Evolutionary conservation across 352 stramenopile genomes (phyloP).

Genomic region (Globisporangium spinosum): DNA sequence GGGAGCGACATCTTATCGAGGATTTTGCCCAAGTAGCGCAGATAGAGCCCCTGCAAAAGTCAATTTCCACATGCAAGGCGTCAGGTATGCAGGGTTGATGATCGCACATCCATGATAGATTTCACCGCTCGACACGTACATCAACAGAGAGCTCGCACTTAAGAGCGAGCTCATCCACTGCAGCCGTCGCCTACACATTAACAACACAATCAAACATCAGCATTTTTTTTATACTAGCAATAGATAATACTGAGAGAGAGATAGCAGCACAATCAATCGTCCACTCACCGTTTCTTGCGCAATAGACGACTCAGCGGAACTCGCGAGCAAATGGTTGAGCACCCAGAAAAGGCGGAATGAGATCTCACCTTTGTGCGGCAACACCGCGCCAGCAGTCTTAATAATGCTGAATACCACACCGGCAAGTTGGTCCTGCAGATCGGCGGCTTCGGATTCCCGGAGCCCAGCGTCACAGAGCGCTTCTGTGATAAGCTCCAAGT

Average conservation of each 20-base stretch:
- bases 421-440: constrained; percentile 69
- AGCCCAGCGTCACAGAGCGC: constrained; percentile 65
- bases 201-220: neutral
- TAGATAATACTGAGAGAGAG: neutral
- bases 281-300: constrained; percentile 49
- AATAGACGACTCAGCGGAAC: constrained; percentile 41
- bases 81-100: neutral
- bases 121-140: constrained; percentile 23
- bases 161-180: constrained; percentile 30
- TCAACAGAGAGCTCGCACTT: constrained; percentile 34
- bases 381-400: constrained; percentile 39
- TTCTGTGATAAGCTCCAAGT: constrained; percentile 72
- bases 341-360: constrained; percentile 81
- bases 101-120: neutral
- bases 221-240: neutral
- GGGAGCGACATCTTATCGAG: constrained; percentile 51
- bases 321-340: constrained; percentile 66
- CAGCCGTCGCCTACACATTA: constrained; percentile 33
- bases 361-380: constrained; percentile 42
- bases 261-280: neutral
- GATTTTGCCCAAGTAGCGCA: constrained; percentile 46
- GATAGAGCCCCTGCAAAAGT: constrained; percentile 47
- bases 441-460: constrained; percentile 62
- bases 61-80: neutral
- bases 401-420: constrained; percentile 60